Conservation (phyloP, 2,329 filamentous ascomycete species). For the Pseudocercospora vitis region DNA sequence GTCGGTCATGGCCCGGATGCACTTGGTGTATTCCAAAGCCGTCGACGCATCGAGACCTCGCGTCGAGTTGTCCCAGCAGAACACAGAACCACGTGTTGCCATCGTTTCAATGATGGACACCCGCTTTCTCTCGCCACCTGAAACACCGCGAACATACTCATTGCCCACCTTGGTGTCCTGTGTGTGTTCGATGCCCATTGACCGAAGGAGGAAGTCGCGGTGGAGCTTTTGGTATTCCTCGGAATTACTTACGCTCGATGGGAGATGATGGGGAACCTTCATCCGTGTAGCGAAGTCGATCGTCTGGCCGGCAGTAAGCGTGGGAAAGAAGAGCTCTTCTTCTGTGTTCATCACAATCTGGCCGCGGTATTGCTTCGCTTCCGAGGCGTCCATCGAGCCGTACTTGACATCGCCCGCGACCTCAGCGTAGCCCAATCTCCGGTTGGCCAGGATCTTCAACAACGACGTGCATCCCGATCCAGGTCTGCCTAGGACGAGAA, state of each 20-base stretch:
- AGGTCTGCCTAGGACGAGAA: constrained; percentile 36
- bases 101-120: constrained; percentile 68
- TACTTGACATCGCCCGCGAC: constrained; percentile 61
- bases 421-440: constrained; percentile 44
- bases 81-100: constrained; percentile 58
- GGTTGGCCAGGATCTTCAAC: constrained; percentile 68
- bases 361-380: constrained; percentile 47
- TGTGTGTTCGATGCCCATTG: constrained; percentile 61
- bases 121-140: constrained; percentile 67
- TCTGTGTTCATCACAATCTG: constrained; percentile 50
- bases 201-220: constrained; percentile 58
- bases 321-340: constrained; percentile 55
- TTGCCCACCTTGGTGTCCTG: constrained; percentile 67
- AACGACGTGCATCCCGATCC: constrained; percentile 62
- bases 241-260: constrained; percentile 36
- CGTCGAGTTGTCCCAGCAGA: constrained; percentile 68
- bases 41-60: constrained; percentile 66
- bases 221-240: constrained; percentile 50
- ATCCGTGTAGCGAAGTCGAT: constrained; percentile 57
- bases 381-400: constrained; percentile 47
- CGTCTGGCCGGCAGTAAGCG: constrained; percentile 58
- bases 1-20: constrained; percentile 64
- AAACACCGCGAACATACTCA: constrained; percentile 65
- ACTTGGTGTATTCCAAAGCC: constrained; percentile 55
- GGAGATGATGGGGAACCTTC: constrained; percentile 49